Evolutionary conservation across 768 basidiomycete species (phyloP).

Genomic region (Asterophora parasitica): DNA sequence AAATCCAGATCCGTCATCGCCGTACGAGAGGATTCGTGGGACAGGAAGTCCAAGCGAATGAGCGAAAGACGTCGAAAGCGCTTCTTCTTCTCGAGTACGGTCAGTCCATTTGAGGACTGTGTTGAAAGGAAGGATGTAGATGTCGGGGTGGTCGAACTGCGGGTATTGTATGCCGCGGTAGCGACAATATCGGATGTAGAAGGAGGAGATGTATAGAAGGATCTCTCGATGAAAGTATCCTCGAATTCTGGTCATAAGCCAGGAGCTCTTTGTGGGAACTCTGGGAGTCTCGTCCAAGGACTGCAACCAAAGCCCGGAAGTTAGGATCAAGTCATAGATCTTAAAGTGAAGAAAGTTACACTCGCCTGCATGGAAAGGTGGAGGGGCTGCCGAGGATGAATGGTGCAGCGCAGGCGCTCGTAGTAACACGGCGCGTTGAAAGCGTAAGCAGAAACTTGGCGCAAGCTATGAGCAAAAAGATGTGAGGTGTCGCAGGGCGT

Average conservation of each 20-base stretch:
- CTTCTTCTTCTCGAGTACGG: constrained; percentile 5
- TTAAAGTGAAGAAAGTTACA: no score
- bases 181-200: neutral
- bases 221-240: neutral
- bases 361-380: no score
- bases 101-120: neutral
- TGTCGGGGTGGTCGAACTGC: neutral
- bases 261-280: neutral
- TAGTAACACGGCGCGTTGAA: no score
- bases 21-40: constrained; percentile 6
- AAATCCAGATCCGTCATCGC: neutral
- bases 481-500: no score
- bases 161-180: neutral
- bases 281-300: neutral
- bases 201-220: neutral
- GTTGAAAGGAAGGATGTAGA: constrained; percentile 5
- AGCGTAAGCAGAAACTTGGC: no score
- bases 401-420: no score
- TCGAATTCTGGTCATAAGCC: neutral
- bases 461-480: no score
- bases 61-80: constrained; percentile 6
- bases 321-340: no score
- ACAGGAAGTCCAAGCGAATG: constrained; percentile 7
- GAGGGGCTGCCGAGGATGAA: no score
- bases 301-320: no score